Percentiles rank a stretch among this genome's conserved stretches.
Evolutionary conservation across 169 alveolate species (phyloP).

Genomic region (Toxoplasma gondii): DNA sequence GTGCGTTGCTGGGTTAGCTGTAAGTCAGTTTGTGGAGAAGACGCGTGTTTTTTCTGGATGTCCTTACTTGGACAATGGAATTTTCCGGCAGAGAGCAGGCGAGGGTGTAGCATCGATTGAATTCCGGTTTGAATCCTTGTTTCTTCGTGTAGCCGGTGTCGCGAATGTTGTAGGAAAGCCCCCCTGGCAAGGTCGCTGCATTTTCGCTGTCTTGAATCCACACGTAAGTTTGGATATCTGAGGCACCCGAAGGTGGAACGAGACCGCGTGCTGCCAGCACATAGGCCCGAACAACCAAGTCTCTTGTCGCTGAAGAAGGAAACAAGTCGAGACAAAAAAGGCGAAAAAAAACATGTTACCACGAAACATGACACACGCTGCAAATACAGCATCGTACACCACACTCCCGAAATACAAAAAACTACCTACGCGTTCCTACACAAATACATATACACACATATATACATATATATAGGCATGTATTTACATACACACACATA

Average conservation of each 20-base stretch:
- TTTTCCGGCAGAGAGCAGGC: slow-evolving; percentile 90
- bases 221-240: slow-evolving; percentile 80
- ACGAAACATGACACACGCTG: neutral
- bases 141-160: slow-evolving; percentile 82
- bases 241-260: slow-evolving; percentile 84
- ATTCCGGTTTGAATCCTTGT: slow-evolving; percentile 89
- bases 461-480: neutral
- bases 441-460: neutral
- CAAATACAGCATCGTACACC: neutral
- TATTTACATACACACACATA: neutral
- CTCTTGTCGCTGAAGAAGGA: slow-evolving; percentile 71
- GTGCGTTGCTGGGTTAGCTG: neutral
- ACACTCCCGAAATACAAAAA: neutral
- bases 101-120: slow-evolving; percentile 84
- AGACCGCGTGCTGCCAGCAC: slow-evolving; percentile 89
- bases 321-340: neutral
- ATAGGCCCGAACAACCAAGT: slow-evolving; percentile 86
- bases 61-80: slow-evolving; percentile 81
- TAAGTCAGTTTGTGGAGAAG: neutral
- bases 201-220: slow-evolving; percentile 83
- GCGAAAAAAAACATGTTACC: neutral
- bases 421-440: neutral
- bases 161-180: slow-evolving; percentile 79
- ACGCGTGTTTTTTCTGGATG: neutral
- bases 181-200: slow-evolving; percentile 77